Conservation (phyloP, 805 yeast genomes). For the Millerozyma acaciae region DNA sequence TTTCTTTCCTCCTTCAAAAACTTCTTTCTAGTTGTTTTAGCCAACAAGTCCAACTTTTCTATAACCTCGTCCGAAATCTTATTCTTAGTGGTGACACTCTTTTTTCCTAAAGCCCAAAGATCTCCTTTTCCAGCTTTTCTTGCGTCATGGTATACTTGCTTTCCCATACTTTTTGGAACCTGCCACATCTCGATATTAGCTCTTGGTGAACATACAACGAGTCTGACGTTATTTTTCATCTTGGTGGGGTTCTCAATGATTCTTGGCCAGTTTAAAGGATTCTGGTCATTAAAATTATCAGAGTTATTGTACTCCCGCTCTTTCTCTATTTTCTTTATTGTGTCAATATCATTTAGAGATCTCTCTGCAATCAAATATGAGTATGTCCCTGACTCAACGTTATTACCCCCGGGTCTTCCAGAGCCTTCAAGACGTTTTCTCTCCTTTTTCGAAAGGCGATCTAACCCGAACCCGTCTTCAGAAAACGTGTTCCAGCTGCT, state of each 20-base stretch:
- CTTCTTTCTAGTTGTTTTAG: constrained; percentile 37
- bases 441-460: constrained; percentile 24
- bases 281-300: constrained; percentile 14
- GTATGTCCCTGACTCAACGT: constrained; percentile 66
- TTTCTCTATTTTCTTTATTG: constrained; percentile 40
- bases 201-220: constrained; percentile 74
- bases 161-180: constrained; percentile 72
- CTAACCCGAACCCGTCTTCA: constrained; percentile 54
- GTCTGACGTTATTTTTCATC: constrained; percentile 74
- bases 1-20: constrained; percentile 32
- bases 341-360: constrained; percentile 39
- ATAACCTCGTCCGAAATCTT: constrained; percentile 25
- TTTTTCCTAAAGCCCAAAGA: constrained; percentile 61
- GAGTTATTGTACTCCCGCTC: constrained; percentile 26
- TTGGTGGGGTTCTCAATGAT: constrained; percentile 68
- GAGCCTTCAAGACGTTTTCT: constrained; percentile 51
- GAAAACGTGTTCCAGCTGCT: constrained; percentile 63
- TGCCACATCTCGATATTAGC: constrained; percentile 87
- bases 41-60: constrained; percentile 32
- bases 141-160: constrained; percentile 82
- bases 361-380: constrained; percentile 74
- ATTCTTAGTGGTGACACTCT: constrained; percentile 30
- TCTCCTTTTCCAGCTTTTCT: constrained; percentile 84
- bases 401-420: constrained; percentile 74
- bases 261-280: constrained; percentile 60